Conservation (phyloP, 2,329 filamentous ascomycete species). For the Zymoseptoria pseudotritici region DNA sequence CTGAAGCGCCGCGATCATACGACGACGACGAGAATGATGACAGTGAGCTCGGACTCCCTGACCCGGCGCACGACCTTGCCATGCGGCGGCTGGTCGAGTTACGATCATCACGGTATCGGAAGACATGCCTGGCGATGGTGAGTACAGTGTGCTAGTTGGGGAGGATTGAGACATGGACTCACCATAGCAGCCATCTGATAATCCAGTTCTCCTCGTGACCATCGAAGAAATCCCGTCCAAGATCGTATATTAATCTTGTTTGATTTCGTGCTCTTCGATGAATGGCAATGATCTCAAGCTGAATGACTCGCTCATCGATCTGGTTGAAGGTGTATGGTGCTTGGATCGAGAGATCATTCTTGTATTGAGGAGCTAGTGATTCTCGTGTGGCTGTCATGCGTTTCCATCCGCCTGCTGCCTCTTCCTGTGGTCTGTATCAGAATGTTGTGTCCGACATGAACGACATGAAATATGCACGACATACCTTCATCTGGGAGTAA, state of each 20-base stretch:
- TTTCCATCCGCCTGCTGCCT: conserved; percentile 33
- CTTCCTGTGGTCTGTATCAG: conserved; percentile 25
- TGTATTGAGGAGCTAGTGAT: conserved; percentile 8
- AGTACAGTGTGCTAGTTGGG: neutral
- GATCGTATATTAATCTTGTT: conserved; percentile 34
- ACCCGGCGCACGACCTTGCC: neutral
- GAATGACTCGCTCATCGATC: conserved; percentile 39
- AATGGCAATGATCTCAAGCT: conserved; percentile 34
- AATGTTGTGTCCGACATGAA: neutral
- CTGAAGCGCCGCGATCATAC: neutral
- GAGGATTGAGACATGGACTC: neutral
- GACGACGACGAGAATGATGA: neutral
- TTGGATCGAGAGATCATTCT: conserved; percentile 8
- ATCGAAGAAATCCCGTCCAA: conserved; percentile 31
- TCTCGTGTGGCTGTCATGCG: conserved; percentile 31
- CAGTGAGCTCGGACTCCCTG: neutral
- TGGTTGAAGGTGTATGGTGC: conserved; percentile 33
- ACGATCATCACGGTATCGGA: conserved; percentile 37
- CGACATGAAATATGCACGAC: neutral
- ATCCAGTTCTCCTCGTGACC: conserved; percentile 41
- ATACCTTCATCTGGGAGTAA: conserved; percentile 37
- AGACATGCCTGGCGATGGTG: conserved; percentile 34
- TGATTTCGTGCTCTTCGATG: conserved; percentile 29
- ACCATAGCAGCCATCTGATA: conserved; percentile 36
- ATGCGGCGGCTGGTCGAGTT: conserved; percentile 14